Percentiles rank a stretch among this genome's conserved stretches.
Conservation (phyloP, 2,329 filamentous ascomycete species). For the Ascochyta lentis region DNA sequence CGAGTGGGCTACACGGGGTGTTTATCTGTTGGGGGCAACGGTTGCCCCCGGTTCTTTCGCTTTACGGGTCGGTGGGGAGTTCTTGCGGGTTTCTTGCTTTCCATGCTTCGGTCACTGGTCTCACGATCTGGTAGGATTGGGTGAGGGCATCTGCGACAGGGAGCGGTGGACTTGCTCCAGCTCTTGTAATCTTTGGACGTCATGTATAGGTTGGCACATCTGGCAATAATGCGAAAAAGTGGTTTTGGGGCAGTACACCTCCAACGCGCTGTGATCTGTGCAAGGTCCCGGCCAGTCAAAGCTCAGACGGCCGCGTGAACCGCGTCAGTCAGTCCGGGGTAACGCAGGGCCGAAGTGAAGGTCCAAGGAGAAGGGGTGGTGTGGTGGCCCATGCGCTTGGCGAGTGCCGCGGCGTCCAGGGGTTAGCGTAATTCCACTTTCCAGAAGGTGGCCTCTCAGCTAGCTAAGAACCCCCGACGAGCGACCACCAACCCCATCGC, state of each 20-base stretch:
- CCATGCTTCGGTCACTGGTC: slow-evolving; percentile 17
- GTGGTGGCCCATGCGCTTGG: slow-evolving; percentile 12
- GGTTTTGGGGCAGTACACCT: slow-evolving; percentile 17
- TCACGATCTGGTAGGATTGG: slow-evolving; percentile 20
- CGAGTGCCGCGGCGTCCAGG: slow-evolving; percentile 11
- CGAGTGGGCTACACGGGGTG: slow-evolving; percentile 39
- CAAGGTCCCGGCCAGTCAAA: slow-evolving; percentile 6
- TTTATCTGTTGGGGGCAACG: slow-evolving; percentile 36
- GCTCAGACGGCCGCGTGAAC: neutral
- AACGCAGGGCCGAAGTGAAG: slow-evolving; percentile 11
- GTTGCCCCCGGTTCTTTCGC: slow-evolving; percentile 29
- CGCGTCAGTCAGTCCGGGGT: slow-evolving; percentile 6
- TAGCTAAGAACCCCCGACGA: slow-evolving; percentile 11
- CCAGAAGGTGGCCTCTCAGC: slow-evolving; percentile 20
- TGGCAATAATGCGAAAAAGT: slow-evolving; percentile 41
- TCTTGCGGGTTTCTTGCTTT: slow-evolving; percentile 30
- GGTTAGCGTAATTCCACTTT: slow-evolving; percentile 3
- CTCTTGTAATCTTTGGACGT: slow-evolving; percentile 30
- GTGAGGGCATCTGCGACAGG: slow-evolving; percentile 25
- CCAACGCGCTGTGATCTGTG: neutral
- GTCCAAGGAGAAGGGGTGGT: neutral
- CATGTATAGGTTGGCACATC: slow-evolving; percentile 29
- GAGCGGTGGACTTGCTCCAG: slow-evolving; percentile 23
- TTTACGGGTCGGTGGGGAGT: slow-evolving; percentile 34
- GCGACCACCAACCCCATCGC: slow-evolving; percentile 10